phyloP scores from a whole-genome alignment of 768 basidiomycete genomes.

The Pisolithus orientalis region DNA sequence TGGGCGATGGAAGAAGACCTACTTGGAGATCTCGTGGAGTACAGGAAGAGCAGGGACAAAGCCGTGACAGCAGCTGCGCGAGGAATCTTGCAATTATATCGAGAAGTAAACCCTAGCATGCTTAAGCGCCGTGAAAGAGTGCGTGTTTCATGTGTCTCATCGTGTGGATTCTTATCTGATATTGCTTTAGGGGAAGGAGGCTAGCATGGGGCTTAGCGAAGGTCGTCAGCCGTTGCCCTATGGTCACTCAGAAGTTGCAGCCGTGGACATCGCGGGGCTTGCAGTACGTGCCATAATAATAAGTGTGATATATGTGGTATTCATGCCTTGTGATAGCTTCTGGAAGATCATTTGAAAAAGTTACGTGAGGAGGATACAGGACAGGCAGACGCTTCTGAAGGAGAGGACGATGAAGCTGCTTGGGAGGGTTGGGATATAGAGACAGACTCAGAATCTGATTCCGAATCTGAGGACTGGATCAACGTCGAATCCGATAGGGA shows the following conservation, averaged over 20 bases:
- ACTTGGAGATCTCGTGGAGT: slow-evolving; percentile 88
- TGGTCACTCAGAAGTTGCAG: slow-evolving; percentile 70
- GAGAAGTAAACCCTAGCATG: slow-evolving; percentile 94
- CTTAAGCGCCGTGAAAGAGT: slow-evolving; percentile 85
- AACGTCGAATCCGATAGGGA: slow-evolving; percentile 67
- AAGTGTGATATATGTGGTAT: background rate
- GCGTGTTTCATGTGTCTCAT: slow-evolving; percentile 16
- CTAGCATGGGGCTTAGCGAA: slow-evolving; percentile 64
- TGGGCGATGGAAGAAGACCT: slow-evolving; percentile 97
- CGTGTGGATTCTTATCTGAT: slow-evolving; percentile 7
- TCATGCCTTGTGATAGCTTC: slow-evolving; percentile 44
- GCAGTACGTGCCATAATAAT: slow-evolving; percentile 43
- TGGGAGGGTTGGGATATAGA: slow-evolving; percentile 92
- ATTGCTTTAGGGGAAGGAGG: slow-evolving; percentile 73
- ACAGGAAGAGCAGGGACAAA: slow-evolving; percentile 93
- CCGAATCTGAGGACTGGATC: slow-evolving; percentile 70
- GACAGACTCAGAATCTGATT: slow-evolving; percentile 54
- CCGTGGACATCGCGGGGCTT: slow-evolving; percentile 86
- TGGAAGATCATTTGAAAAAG: slow-evolving; percentile 80
- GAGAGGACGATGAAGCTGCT: slow-evolving; percentile 59
- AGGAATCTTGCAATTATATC: slow-evolving; percentile 80
- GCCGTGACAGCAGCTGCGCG: slow-evolving; percentile 85
- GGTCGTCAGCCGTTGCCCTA: slow-evolving; percentile 71
- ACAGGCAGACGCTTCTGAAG: slow-evolving; percentile 51
- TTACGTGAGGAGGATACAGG: slow-evolving; percentile 55